Evolutionary conservation across 2,329 filamentous ascomycete species (phyloP), one percentile per base, ranked within the genome.

Genomic region (Periglandula ipomoeae): DNA sequence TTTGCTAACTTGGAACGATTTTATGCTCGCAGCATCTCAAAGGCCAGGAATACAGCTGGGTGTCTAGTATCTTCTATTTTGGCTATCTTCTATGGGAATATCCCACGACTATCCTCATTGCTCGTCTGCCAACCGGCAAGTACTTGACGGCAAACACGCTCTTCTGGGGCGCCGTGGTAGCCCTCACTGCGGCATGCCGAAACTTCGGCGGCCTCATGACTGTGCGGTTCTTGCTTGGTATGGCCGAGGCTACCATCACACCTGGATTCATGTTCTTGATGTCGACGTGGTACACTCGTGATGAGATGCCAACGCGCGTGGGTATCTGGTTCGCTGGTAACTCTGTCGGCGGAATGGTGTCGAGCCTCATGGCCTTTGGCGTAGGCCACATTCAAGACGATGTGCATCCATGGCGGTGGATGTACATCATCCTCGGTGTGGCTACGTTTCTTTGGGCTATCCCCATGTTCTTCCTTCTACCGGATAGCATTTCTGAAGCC

Each of bases 321-420:
- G 76, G 75, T 4, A 68, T 79, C 22, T 81, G 76, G 76, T 80
- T 78, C 51, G 65, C 72, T 0, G 73, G 73, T 4, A 76, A 76
- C 53, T 68, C 70, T 1, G 64, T 73, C 15, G 73, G 73, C 6
- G 73, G 72, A 6, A 59, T 76, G 51, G 50, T 70, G 2, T 70
- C 73, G 2, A 74, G 71, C 24, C 60, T 78, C 2, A 61, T 79
- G 7, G 74, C 76, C 2, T 82, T 76, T 50, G 77, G 71, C 2
- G 64, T 81, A 7, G 79, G 78, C 0, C 77, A 82, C 52, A 67
- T 80, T 38, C 55, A 68, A 15, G 63, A 70, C 43, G 50, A 59
- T 11, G 56, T 79, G 15, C 66, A 64, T 17, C 71, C 74, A 3
- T 81, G 77, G 76, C 68, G 71, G 45, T 78, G 73, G 72, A 75